Conservation (phyloP, 768 basidiomycete species). For the Tulasnella sp. region DNA sequence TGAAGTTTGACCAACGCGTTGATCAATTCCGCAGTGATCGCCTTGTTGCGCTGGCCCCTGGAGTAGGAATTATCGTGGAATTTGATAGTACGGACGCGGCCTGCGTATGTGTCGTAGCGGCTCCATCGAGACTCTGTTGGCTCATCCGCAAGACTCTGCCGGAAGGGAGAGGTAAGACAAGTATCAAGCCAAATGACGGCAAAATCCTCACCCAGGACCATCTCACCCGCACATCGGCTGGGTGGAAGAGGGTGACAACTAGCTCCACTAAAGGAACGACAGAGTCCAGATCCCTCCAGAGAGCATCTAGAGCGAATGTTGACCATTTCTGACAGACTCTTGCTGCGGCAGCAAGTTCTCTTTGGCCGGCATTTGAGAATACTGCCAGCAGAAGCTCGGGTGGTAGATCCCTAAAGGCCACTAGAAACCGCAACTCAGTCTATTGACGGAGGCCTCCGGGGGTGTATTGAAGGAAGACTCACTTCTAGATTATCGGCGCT, state of each 20-base stretch:
- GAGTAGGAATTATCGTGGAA: background rate
- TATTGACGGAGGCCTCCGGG: too few species aligned
- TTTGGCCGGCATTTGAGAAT: background rate
- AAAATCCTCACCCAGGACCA: background rate
- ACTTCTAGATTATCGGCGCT: too few species aligned
- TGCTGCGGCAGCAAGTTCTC: background rate
- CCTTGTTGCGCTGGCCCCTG: background rate
- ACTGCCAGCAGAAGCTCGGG: background rate
- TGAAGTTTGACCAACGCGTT: too few species aligned
- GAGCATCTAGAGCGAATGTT: background rate
- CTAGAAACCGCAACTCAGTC: too few species aligned
- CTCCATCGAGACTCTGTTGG: background rate
- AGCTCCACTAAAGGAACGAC: background rate
- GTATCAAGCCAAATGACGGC: background rate
- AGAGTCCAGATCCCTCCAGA: conserved; percentile 6
- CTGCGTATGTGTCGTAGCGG: background rate
- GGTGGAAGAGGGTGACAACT: background rate
- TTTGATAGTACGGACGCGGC: background rate
- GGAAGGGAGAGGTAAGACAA: background rate
- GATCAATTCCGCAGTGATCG: background rate
- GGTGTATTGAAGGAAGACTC: too few species aligned
- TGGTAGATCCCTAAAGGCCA: too few species aligned
- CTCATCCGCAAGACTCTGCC: background rate
- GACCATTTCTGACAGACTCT: background rate
- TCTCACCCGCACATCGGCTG: background rate